A percentile compares a stretch with the other conserved stretches of the same genome.
phyloP scores from a whole-genome alignment of 129 eudicot genomes.

The Silybum marianum region DNA sequence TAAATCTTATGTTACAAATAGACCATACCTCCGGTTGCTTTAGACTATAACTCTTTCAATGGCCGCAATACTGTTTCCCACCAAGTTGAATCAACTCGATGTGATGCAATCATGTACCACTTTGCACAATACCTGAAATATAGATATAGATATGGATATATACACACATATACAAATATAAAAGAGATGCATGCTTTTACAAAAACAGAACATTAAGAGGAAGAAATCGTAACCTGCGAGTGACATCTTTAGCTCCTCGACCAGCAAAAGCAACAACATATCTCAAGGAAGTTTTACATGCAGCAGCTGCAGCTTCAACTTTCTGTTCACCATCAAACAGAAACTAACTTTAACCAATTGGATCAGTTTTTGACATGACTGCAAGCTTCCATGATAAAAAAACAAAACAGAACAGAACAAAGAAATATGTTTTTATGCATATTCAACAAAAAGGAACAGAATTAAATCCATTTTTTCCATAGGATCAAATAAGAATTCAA shows the following conservation, averaged over 20 bases:
- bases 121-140: slow-evolving; percentile 78
- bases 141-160: not conserved
- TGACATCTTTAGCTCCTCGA: slow-evolving; percentile 93
- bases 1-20: slow-evolving; percentile 28
- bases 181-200: not conserved
- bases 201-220: not conserved
- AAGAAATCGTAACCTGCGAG: slow-evolving; percentile 73
- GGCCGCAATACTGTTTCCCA: slow-evolving; percentile 88
- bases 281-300: slow-evolving; percentile 84
- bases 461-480: too few relatives aligned
- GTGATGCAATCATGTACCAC: slow-evolving; percentile 91
- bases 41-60: slow-evolving; percentile 68
- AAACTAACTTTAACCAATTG: too few relatives aligned
- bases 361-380: too few relatives aligned
- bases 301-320: slow-evolving; percentile 91
- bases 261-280: slow-evolving; percentile 95
- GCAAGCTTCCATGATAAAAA: too few relatives aligned
- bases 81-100: slow-evolving; percentile 71
- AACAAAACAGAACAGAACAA: too few relatives aligned
- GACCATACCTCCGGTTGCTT: slow-evolving; percentile 54
- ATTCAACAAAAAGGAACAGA: too few relatives aligned
- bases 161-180: too few relatives aligned
- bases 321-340: slow-evolving; percentile 85
- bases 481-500: slow-evolving; percentile 6
- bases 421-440: too few relatives aligned